Base-by-base conservation (phyloP, 164 flowering plant species). In the Nymphaea thermarum region DNA sequence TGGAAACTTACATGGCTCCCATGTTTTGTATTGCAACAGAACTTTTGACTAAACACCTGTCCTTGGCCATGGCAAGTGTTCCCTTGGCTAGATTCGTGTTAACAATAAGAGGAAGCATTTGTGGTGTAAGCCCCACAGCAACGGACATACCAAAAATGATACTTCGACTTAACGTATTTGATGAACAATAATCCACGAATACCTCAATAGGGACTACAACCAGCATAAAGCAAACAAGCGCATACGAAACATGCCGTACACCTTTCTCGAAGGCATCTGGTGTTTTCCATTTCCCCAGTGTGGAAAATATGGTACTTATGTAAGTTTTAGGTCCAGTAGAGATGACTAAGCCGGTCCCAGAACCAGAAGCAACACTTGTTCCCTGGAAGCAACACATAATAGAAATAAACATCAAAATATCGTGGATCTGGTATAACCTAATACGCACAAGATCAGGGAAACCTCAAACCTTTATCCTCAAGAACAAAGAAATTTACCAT, bases 301-400 rank as follows among this genome's bases (percentile, higher is more conserved):
- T 77, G 11, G 90, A 83, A 65, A 85, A 87, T 77, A 87, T 81
- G 65, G 90, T 84, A 77, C 88, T 87, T 83, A 85, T 84, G 69
- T 89, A 89, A 60, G 95, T 89, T 65, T 85, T 84, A 60, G 86
- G 75, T 70, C 91, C 91, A 53, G 95, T 89, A n/a, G 92, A 89
- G 68, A 89, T 83, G 12, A 89, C 89, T 60, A 89, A 73, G 67
- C 88, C 91, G 25, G 84, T 85, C 64, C 95, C 95, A 67, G 72
- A 73, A 62, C 95, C 95, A 51, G 91, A 81, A 68, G 87, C 79
- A 67, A 89, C 90, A 80, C 84, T 89, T 60, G 95, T 87, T 69
- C 95, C 95, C 95, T 89, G 85, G 4, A 53, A 66, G 10, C 4
- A 18, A 14, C 5, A 45, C 53, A 10, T 45, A 10, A 5, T 45